A percentile compares a stretch with the other conserved stretches of the same genome.
phyloP scores from a whole-genome alignment of 768 basidiomycete species.

The Boletus patriciae region DNA sequence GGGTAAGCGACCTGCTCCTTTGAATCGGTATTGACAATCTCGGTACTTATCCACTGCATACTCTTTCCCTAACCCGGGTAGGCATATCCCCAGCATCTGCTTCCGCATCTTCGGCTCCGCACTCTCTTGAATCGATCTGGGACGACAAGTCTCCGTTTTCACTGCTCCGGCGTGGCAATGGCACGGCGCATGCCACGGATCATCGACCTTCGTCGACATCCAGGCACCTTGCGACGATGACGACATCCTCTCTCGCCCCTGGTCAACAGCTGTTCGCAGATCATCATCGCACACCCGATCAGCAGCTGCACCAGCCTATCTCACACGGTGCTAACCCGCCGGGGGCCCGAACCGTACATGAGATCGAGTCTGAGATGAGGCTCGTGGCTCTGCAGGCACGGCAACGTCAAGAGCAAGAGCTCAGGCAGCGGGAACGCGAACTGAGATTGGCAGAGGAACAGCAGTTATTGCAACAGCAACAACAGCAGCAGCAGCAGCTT shows the following conservation, averaged over 20 bases:
- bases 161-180: slow-evolving; percentile 57
- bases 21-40: not conserved
- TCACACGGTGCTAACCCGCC: slow-evolving; percentile 36
- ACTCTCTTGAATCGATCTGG: slow-evolving; percentile 76
- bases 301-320: slow-evolving; percentile 35
- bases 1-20: slow-evolving; percentile 25
- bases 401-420: slow-evolving; percentile 41
- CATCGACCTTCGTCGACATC: slow-evolving; percentile 28
- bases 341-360: slow-evolving; percentile 66
- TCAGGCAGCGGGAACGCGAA: slow-evolving; percentile 50
- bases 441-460: slow-evolving; percentile 33
- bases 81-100: slow-evolving; percentile 40
- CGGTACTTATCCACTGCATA: slow-evolving; percentile 12
- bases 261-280: slow-evolving; percentile 33
- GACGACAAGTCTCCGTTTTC: slow-evolving; percentile 79
- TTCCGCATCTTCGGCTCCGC: slow-evolving; percentile 19
- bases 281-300: slow-evolving; percentile 39
- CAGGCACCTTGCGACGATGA: slow-evolving; percentile 25
- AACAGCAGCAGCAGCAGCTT: slow-evolving; percentile 36
- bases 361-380: slow-evolving; percentile 86
- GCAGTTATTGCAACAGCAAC: slow-evolving; percentile 42
- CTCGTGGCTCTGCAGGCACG: slow-evolving; percentile 51
- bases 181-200: slow-evolving; percentile 43
- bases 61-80: slow-evolving; percentile 14
- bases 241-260: slow-evolving; percentile 25